Percentiles rank a stretch among this genome's conserved stretches.
Conservation (phyloP, 176 grass and related monocot genomes). For the Lolium rigidum region DNA sequence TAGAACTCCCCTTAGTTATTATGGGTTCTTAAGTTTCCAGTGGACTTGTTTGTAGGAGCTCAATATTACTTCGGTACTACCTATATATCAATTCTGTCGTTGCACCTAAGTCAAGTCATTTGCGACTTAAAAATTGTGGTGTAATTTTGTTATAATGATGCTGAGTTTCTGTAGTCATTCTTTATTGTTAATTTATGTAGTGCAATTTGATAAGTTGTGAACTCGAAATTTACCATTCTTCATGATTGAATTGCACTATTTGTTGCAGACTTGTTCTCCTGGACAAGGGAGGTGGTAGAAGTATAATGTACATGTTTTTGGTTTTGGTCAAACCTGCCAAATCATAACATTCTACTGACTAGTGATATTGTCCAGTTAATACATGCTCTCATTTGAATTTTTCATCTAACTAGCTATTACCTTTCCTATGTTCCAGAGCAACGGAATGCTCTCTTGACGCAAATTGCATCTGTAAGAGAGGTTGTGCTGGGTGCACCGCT, state of each 20-base stretch:
- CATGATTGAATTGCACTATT: background rate
- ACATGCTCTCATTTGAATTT: conserved; percentile 13
- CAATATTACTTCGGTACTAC: background rate
- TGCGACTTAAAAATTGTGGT: background rate
- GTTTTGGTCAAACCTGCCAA: no score
- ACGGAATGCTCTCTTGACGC: conserved; percentile 77
- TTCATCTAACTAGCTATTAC: conserved; percentile 10
- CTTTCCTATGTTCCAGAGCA: conserved; percentile 68
- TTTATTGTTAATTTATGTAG: background rate
- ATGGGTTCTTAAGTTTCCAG: background rate
- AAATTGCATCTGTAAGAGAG: conserved; percentile 97
- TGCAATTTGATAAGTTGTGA: background rate
- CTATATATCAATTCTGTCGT: background rate
- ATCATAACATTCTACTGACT: background rate
- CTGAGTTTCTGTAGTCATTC: conserved; percentile 7
- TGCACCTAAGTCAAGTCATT: background rate
- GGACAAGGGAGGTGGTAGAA: background rate
- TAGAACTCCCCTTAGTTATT: background rate
- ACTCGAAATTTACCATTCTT: background rate
- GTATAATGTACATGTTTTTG: no score
- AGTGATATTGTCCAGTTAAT: conserved; percentile 17
- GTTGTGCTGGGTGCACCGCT: conserved; percentile 93
- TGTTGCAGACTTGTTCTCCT: conserved; percentile 29
- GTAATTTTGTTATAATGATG: conserved; percentile 11
- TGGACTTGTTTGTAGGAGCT: background rate